Conservation (phyloP, 768 basidiomycete species). For the Suillus spraguei region DNA sequence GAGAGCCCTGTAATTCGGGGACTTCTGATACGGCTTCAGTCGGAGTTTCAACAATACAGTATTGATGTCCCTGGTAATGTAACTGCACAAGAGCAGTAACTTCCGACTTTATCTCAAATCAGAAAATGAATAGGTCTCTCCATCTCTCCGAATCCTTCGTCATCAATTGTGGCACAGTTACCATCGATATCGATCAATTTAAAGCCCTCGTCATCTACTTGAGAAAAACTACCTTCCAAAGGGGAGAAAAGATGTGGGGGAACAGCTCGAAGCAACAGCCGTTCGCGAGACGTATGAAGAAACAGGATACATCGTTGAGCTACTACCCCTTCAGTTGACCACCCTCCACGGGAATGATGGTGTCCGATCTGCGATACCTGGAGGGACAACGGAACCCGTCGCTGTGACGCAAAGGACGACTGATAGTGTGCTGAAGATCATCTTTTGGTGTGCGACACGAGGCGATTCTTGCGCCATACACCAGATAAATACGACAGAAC, state of each 20-base stretch:
- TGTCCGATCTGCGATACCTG: slow-evolving; percentile 24
- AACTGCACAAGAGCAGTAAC: slow-evolving; percentile 1
- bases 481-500: slow-evolving; percentile 45
- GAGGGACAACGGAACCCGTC: slow-evolving; percentile 36
- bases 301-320: slow-evolving; percentile 57
- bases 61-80: too few species aligned
- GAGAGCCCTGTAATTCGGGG: too few species aligned
- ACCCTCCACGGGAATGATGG: slow-evolving; percentile 48
- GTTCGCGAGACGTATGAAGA: slow-evolving; percentile 68
- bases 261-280: slow-evolving; percentile 52
- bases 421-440: slow-evolving; percentile 42
- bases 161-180: slow-evolving; percentile 3
- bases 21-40: too few species aligned
- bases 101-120: background rate
- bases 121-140: background rate
- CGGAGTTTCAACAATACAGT: too few species aligned
- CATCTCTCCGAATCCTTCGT: slow-evolving; percentile 1
- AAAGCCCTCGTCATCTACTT: slow-evolving; percentile 3
- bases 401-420: slow-evolving; percentile 34
- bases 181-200: slow-evolving; percentile 1
- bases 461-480: slow-evolving; percentile 31
- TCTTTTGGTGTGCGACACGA: slow-evolving; percentile 54
- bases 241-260: slow-evolving; percentile 61
- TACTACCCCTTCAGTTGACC: slow-evolving; percentile 50
- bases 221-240: slow-evolving; percentile 49